A percentile compares a stretch with the other conserved stretches of the same genome.
Evolutionary conservation across 2,329 filamentous ascomycete genomes (phyloP).

Genomic region (Boeremia lycopersici): DNA sequence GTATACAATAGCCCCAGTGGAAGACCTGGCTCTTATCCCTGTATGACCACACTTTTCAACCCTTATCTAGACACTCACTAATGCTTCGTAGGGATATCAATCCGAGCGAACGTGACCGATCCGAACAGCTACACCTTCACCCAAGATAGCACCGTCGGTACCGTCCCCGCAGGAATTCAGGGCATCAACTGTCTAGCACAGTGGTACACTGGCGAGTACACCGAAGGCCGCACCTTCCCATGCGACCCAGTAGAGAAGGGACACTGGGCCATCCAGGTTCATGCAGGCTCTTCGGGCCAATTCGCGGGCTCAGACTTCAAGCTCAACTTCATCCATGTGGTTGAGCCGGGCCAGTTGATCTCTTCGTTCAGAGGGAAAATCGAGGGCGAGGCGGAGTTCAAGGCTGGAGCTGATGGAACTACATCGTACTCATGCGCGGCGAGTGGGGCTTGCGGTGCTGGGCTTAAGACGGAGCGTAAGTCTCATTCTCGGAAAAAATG

Average conservation of each 20-base stretch:
- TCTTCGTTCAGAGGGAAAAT: slow-evolving; percentile 20
- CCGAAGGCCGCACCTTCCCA: slow-evolving; percentile 31
- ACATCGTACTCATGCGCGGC: slow-evolving; percentile 12
- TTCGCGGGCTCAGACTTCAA: slow-evolving; percentile 25
- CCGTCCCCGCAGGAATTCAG: slow-evolving; percentile 23
- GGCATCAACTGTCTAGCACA: slow-evolving; percentile 34
- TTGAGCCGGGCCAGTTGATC: slow-evolving; percentile 20
- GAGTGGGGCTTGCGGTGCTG: slow-evolving; percentile 28
- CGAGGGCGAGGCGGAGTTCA: slow-evolving; percentile 23
- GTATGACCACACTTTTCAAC: not conserved
- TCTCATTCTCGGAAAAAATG: not conserved
- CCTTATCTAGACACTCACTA: not conserved
- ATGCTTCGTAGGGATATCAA: slow-evolving; percentile 20
- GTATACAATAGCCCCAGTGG: not conserved
- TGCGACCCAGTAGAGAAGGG: slow-evolving; percentile 28
- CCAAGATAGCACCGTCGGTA: slow-evolving; percentile 12
- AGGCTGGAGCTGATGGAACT: slow-evolving; percentile 20
- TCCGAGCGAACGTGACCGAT: slow-evolving; percentile 35
- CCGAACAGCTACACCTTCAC: slow-evolving; percentile 30
- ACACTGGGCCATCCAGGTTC: slow-evolving; percentile 33
- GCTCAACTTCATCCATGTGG: slow-evolving; percentile 31
- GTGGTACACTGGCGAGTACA: slow-evolving; percentile 28
- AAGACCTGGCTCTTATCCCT: slow-evolving; percentile 1
- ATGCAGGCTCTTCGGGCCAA: slow-evolving; percentile 7
- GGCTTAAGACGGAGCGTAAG: slow-evolving; percentile 12